Evolutionary conservation across 257 asterid genomes (phyloP).

Genomic region (Solanum medicagineum): DNA sequence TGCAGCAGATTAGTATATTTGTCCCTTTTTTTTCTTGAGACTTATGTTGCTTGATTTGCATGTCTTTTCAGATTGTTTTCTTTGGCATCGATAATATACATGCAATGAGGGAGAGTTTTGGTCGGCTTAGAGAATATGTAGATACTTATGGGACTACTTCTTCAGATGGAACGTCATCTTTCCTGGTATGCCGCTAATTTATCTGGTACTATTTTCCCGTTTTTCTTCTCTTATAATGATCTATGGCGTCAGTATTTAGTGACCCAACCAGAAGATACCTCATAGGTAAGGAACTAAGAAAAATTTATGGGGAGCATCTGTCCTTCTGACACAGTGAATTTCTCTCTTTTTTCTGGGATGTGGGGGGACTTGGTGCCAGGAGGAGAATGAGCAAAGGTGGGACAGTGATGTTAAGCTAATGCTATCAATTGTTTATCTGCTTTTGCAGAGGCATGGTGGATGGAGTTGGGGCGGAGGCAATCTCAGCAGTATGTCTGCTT

Average conservation of each 20-base stretch:
- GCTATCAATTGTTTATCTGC: constrained; percentile 1
- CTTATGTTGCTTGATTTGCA: constrained; percentile 3
- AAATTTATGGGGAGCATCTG: background rate
- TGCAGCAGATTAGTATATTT: background rate
- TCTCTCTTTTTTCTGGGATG: background rate
- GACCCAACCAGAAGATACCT: background rate
- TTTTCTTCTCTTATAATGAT: background rate
- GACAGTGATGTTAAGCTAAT: background rate
- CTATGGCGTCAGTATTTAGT: background rate
- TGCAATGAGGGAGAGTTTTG: constrained; percentile 94
- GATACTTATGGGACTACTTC: constrained; percentile 93
- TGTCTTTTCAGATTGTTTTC: constrained; percentile 64
- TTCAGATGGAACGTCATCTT: constrained; percentile 95
- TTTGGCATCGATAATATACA: constrained; percentile 96
- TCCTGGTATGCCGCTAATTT: constrained; percentile 44
- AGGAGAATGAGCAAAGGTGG: background rate
- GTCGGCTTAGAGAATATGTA: constrained; percentile 82
- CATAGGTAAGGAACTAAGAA: background rate
- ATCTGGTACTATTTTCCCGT: background rate
- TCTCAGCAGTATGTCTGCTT: constrained; percentile 99
- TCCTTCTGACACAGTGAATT: background rate
- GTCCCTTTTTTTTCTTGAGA: background rate
- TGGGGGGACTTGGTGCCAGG: background rate
- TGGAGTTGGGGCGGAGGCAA: constrained; percentile 99
- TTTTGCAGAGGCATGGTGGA: constrained; percentile 84